Base-by-base conservation (phyloP, 2,329 filamentous ascomycete genomes). In the Phoma sp. region DNA sequence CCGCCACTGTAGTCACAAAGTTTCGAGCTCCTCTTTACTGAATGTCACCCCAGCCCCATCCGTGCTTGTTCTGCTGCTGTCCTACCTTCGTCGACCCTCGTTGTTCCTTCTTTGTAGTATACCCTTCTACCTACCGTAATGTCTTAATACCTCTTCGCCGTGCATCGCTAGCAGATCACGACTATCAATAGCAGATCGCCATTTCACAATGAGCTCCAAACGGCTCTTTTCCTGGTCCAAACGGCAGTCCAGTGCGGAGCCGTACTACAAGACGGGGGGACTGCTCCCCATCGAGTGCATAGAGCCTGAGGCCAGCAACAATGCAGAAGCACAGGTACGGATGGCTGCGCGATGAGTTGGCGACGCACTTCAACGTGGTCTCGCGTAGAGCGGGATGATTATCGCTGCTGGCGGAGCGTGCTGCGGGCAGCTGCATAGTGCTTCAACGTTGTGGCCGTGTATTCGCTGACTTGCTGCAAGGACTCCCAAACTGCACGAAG, bases 181-280 rank as follows among this genome's bases (percentile, higher is more conserved):
- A 40, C 35, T 30, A 18, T 46, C 24, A 18, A 18, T 18, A 18
- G 18, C 18, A 18, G 18, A 18, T 18, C 18, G 18, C 18, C 18
- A 18, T 18, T 18, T 18, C 18, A 52, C 58, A 32, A 78, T 78
- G 74, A 69, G 66, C 8, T 69, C 75, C 23, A 78, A 76, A 47
- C 77, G 75, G 46, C 74, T 78, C 56, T 77, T 77, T 18, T 77
- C 75, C 41, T 78, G 78, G 77, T 76, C 75, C 11, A 78, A 77
- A 67, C 65, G 76, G 61, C 64, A 72, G 65, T 61, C 71, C 53
- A 44, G 62, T 61, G 59, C 68, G 45, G 75, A 75, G 47, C 55
- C 65, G 13, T 70, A 75, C 51, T 63, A 73, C 57, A 71, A 68
- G 8, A 73, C 71, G 2, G 70, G 73, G n/a, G 75, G 74, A 7